These are phyloP conservation scores for Pleomassaria siparia DNA, from an alignment of 2,329 filamentous ascomycete genomes.

Conservation along the genomic window DNA sequence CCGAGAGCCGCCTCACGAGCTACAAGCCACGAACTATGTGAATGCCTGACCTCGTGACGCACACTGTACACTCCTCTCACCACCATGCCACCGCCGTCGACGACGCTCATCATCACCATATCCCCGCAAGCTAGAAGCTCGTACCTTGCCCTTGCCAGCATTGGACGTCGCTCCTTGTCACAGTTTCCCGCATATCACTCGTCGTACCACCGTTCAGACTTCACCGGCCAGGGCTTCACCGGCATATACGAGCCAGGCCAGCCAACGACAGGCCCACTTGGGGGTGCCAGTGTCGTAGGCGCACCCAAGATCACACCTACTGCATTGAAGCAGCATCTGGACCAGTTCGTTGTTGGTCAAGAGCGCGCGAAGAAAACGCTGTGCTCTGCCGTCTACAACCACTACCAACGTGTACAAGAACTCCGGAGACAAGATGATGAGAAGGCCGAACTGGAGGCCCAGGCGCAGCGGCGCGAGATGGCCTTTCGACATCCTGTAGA, in stretches of 20 bases:
- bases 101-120: conserved; percentile 30
- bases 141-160: conserved; percentile 40
- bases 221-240: conserved; percentile 63
- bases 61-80: conserved; percentile 4
- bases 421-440: conserved; percentile 76
- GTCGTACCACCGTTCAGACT: conserved; percentile 63
- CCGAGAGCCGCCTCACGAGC: not conserved
- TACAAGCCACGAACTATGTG: conserved; percentile 14
- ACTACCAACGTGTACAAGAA: conserved; percentile 86
- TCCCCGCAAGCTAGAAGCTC: conserved; percentile 45
- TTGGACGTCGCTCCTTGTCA: conserved; percentile 37
- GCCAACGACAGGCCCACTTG: conserved; percentile 65
- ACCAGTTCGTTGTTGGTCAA: conserved; percentile 95
- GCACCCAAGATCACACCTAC: conserved; percentile 62
- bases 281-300: conserved; percentile 59
- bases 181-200: conserved; percentile 36
- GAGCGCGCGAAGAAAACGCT: conserved; percentile 92
- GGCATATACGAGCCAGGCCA: conserved; percentile 63
- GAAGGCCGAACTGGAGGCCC: conserved; percentile 70
- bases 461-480: conserved; percentile 70
- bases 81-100: conserved; percentile 28
- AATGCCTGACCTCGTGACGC: conserved; percentile 8
- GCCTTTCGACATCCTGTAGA: conserved; percentile 73
- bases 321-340: conserved; percentile 81
- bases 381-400: conserved; percentile 92